Base-by-base conservation (phyloP, 768 basidiomycete species). In the Phaffia australis region DNA sequence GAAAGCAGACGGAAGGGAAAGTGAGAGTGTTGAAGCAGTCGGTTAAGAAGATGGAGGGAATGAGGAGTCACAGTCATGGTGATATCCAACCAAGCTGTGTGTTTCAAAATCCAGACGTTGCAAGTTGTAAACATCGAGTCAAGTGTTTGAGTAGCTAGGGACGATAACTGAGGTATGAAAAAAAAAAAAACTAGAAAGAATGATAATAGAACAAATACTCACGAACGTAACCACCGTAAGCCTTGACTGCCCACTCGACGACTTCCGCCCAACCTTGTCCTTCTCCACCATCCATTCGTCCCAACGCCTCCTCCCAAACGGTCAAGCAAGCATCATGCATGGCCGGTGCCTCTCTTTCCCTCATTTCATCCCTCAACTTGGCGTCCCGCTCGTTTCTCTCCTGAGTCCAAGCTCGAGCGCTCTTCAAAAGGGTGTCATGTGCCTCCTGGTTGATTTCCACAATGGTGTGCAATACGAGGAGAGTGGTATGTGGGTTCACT, bases 391-490 rank as follows among this genome's bases (percentile, higher is more conserved):
- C 79, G 73, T 90, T 85, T 57, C 95, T 83, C 58, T 80, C 83
- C 9, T 81, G 78, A 63, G 80, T 84, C 74, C 83, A 91, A 52
- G 83, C 75, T 60, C 93, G 81, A 18, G 92, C 93, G 59, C 88
- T 82, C 77, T 94, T 91, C 72, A 98, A 84, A 69, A 90, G 84
- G 72, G 89, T 87, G 78, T 99, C 95, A 59, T 90, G 90, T n/a
- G 98, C 88, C 76, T 99, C 95, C 16, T 88, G 88, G 0, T 92
- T 93, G 63, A 98, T 93, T 76, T 99, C 95, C 67, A 88, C 84
- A 54, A 99, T 81, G 71, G 97, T 81, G 73, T 88, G 91, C 75
- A 98, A 88, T 75, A 95, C 85, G 66, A 99, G 82, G 32, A 92
- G 81, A 25, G 87, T 87, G 42, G 94, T 83, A 73, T 93, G 88